A percentile compares a stretch with the other conserved stretches of the same genome.
These are phyloP conservation scores for Leucogyrophana mollusca DNA, from an alignment of 768 basidiomycete species.

Conservation along the genomic window DNA sequence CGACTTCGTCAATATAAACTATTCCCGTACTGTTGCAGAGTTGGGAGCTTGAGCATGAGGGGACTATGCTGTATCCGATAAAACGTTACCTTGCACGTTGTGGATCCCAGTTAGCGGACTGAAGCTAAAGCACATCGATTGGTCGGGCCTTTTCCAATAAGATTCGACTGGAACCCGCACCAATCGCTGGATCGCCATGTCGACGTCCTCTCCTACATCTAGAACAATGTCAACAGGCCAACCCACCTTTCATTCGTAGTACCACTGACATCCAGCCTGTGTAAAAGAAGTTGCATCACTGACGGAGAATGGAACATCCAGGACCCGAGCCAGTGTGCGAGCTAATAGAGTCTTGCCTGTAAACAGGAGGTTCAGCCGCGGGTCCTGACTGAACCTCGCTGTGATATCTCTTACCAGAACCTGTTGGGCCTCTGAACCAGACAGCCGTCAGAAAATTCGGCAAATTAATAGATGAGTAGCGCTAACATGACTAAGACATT, in stretches of 20 bases:
- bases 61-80: background rate
- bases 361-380: slow-evolving; percentile 3
- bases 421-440: slow-evolving; percentile 70
- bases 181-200: slow-evolving; percentile 84
- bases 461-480: slow-evolving; percentile 6
- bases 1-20: slow-evolving; percentile 94
- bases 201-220: slow-evolving; percentile 98
- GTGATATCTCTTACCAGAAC: slow-evolving; percentile 58
- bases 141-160: slow-evolving; percentile 5
- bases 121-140: slow-evolving; percentile 48
- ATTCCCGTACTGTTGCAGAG: slow-evolving; percentile 75
- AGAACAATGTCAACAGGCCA: slow-evolving; percentile 8
- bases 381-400: too few relatives aligned
- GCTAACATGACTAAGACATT: slow-evolving; percentile 90
- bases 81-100: slow-evolving; percentile 68
- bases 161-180: slow-evolving; percentile 35
- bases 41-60: slow-evolving; percentile 7
- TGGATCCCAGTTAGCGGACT: slow-evolving; percentile 90
- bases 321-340: slow-evolving; percentile 84
- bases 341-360: slow-evolving; percentile 88
- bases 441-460: slow-evolving; percentile 2
- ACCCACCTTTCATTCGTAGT: background rate
- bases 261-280: slow-evolving; percentile 74
- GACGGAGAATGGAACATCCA: slow-evolving; percentile 93
- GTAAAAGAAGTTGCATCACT: slow-evolving; percentile 95